phyloP scores from a whole-genome alignment of 2,329 filamentous ascomycete species.

The Monilinia laxa region DNA sequence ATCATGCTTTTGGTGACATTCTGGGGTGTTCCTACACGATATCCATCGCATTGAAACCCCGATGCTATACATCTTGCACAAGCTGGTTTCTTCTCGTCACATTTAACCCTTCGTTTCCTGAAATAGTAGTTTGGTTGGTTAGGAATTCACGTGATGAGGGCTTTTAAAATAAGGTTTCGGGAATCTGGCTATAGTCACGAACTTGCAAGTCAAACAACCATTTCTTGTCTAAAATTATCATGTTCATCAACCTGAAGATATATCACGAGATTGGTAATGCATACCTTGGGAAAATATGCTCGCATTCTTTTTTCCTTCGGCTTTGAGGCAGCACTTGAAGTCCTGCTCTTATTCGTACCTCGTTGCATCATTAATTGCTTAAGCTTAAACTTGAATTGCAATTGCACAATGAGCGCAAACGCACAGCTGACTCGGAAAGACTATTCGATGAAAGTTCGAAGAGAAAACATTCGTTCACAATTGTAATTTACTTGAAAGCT shows the following conservation, averaged over 20 bases:
- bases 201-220: conserved; percentile 13
- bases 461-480: background rate
- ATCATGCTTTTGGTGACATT: no score
- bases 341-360: background rate
- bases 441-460: background rate
- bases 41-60: conserved; percentile 2
- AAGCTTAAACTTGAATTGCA: no score
- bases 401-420: background rate
- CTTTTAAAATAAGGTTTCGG: background rate
- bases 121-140: background rate
- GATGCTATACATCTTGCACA: conserved; percentile 2
- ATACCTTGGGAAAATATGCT: conserved; percentile 10
- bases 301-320: background rate
- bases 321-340: background rate
- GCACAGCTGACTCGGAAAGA: background rate
- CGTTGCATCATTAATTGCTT: background rate
- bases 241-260: background rate
- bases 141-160: background rate
- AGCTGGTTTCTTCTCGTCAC: background rate
- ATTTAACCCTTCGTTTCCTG: conserved; percentile 3
- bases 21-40: background rate
- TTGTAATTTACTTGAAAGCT: background rate
- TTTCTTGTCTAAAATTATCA: background rate
- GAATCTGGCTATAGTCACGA: background rate
- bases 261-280: background rate